Evolutionary conservation across 345 rosid species (phyloP).

Genomic region (Microcos paniculata): DNA sequence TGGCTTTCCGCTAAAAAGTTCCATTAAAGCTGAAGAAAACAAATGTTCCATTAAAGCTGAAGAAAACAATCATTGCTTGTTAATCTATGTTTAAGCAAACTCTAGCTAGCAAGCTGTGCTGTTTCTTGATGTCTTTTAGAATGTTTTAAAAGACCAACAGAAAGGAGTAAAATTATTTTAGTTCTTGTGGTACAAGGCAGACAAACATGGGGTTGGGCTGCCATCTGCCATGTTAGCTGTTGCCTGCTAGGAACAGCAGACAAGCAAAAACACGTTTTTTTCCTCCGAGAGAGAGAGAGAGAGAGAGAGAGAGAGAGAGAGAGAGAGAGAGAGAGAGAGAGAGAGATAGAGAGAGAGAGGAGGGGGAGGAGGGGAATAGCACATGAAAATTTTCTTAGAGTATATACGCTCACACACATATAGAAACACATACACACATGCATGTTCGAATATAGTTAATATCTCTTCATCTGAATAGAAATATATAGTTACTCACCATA

Average conservation of each 20-base stretch:
- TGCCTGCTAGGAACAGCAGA: neutral
- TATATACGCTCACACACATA: neutral
- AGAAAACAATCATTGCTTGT: neutral
- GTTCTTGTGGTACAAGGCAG: constrained; percentile 9
- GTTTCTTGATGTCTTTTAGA: constrained; percentile 10
- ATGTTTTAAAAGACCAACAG: constrained; percentile 13
- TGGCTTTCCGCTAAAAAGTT: neutral
- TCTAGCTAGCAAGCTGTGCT: neutral
- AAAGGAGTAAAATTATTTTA: constrained; percentile 7
- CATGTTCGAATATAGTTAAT: neutral
- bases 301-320: neutral
- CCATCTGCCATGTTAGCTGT: neutral
- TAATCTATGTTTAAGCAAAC: constrained; percentile 4
- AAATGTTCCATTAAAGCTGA: neutral
- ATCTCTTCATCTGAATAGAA: neutral
- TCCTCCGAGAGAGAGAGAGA: neutral
- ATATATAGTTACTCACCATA: neutral
- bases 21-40: neutral
- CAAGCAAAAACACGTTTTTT: constrained; percentile 11
- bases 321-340: neutral
- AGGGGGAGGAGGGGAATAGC: neutral
- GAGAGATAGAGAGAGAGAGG: too few relatives aligned
- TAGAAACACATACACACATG: neutral
- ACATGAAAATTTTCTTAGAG: constrained; percentile 1
- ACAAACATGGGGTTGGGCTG: constrained; percentile 9